Evolutionary conservation across 371 early-diverging fungal species (phyloP), one percentile per base, ranked within the genome.

Genomic region (Actinomucor elegans): DNA sequence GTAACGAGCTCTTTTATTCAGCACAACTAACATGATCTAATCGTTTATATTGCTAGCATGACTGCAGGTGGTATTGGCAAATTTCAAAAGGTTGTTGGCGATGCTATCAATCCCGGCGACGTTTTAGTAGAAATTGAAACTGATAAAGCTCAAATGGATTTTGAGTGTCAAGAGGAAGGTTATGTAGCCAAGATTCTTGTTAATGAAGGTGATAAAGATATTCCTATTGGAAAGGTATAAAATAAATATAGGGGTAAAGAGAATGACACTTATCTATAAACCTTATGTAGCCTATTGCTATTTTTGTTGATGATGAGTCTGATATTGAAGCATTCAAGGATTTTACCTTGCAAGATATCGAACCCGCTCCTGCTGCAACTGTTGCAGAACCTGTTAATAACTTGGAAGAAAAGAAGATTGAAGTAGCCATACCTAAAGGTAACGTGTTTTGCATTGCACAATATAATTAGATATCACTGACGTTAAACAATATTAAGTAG

Each of bases 141-240:
- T 24, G 98, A 99, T 79, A 99, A 99, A 87, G 99, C 99, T 41
- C 95, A 94, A 77, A 98, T 99, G 97, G 99, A 99, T 72, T 95
- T 97, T 74, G 99, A 99, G 78, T 96, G 92, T 79, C 97, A 98
- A 77, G 99, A 99, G 60, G 96, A 97, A 64, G 99, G 99, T 35
- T 97, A 77, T 65, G 62, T 99, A 32, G 99, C 97, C 66, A 93
- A 96, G 86, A 84, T 96, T 68, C 77, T 99, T 59, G 75, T 93
- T 23, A 87, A 90, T 6, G 68, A 78, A 38, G 94, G 94, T 28
- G 69, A 88, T 52, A 96, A 97, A 86, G 96, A 96, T 63, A 81
- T 89, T 37, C 47, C 70, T 47, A 91, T 94, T 45, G 88, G 86
- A 54, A 82, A 75, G 67, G 87, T 87, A 67, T 53, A 60, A n/a